phyloP scores from a whole-genome alignment of 208 protist species.

The Wallacemonas sp. region DNA sequence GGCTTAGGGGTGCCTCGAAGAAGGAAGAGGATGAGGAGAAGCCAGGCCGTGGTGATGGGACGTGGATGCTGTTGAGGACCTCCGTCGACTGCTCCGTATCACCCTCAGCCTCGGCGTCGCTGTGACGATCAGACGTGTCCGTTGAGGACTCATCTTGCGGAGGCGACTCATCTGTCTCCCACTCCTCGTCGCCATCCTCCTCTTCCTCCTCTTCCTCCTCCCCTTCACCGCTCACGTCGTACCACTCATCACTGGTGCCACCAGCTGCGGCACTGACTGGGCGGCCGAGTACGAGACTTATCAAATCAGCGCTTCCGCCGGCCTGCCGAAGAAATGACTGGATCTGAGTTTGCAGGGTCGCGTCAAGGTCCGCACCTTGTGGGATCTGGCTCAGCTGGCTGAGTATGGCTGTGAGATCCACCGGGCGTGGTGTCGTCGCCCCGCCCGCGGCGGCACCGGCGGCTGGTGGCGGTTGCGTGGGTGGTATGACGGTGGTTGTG shows the following conservation, averaged over 20 bases:
- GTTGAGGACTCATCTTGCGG: background rate
- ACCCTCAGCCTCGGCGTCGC: background rate
- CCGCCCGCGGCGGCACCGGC: background rate
- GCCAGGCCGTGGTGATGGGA: background rate
- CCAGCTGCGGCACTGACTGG: background rate
- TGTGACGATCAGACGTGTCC: too few species aligned
- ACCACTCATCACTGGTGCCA: background rate
- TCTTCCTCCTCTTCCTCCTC: conserved; percentile 20
- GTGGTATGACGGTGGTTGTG: conserved; percentile 15
- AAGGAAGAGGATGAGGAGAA: background rate
- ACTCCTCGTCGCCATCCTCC: conserved; percentile 15
- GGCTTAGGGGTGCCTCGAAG: background rate
- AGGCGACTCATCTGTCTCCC: background rate
- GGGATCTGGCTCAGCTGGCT: too few species aligned
- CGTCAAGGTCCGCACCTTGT: too few species aligned
- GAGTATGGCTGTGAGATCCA: too few species aligned
- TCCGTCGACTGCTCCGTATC: background rate
- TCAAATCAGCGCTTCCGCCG: too few species aligned
- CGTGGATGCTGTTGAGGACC: background rate
- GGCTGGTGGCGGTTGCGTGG: background rate
- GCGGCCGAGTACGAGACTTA: too few species aligned
- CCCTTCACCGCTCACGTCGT: conserved; percentile 22
- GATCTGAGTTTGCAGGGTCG: too few species aligned
- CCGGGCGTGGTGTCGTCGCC: too few species aligned
- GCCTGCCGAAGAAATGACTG: too few species aligned